Conservation (phyloP, 495 filamentous ascomycete genomes). For the Lasiosphaeris hirsuta region DNA sequence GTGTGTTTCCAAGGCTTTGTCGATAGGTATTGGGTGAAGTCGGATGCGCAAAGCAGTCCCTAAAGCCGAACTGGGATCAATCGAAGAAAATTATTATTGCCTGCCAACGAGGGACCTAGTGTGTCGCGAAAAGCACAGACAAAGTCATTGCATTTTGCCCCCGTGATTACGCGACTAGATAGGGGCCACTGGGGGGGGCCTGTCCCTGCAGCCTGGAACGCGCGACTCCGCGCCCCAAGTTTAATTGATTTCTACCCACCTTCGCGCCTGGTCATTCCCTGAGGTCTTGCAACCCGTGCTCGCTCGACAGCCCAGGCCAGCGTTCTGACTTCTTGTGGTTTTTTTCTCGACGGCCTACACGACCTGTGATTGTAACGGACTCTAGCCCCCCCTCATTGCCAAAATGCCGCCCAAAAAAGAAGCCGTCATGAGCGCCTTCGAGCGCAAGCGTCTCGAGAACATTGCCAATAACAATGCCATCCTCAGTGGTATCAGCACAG, state of each 20-base stretch:
- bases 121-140: not conserved
- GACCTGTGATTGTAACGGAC: not conserved
- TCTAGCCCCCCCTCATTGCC: not conserved
- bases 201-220: not conserved
- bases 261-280: constrained; percentile 1
- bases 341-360: not conserved
- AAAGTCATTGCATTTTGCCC: not conserved
- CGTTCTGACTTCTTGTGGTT: constrained; percentile 3
- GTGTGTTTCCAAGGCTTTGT: too few species aligned
- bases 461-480: constrained; percentile 53
- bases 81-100: constrained; percentile 7
- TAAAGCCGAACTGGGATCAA: too few species aligned
- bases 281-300: not conserved
- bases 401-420: constrained; percentile 29
- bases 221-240: constrained; percentile 7
- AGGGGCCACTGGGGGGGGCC: not conserved
- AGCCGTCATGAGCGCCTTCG: constrained; percentile 48
- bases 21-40: too few species aligned
- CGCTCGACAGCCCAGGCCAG: not conserved
- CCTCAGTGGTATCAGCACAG: constrained; percentile 39
- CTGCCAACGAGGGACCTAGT: constrained; percentile 2
- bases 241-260: constrained; percentile 24
- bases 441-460: constrained; percentile 53
- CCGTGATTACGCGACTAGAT: constrained; percentile 26
- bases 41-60: not conserved